These are phyloP conservation scores for Neofusicoccum laricinum DNA, from an alignment of 2,329 filamentous ascomycete species.

Conservation along the genomic window DNA sequence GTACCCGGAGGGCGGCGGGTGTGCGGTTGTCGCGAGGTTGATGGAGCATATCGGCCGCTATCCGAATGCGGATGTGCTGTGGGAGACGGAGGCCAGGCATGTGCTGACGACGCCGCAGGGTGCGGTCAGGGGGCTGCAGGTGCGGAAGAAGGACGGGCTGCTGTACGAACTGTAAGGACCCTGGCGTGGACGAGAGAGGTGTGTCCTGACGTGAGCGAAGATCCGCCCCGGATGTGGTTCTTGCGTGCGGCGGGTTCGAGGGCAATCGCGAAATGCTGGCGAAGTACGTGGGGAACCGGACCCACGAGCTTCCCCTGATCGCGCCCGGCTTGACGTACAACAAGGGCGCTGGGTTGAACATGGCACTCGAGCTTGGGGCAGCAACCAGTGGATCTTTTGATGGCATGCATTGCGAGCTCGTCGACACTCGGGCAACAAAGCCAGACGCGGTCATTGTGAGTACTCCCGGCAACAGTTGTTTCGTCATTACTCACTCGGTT, in stretches of 20 bases:
- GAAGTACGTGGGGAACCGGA: constrained; percentile 38
- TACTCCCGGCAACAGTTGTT: background rate
- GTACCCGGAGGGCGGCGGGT: constrained; percentile 39
- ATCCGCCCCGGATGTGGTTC: constrained; percentile 32
- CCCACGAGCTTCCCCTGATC: constrained; percentile 40
- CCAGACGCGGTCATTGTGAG: constrained; percentile 36
- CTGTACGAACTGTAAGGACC: constrained; percentile 27
- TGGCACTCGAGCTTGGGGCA: constrained; percentile 42
- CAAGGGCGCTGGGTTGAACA: constrained; percentile 38
- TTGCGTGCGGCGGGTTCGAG: constrained; percentile 41
- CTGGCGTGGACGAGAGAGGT: background rate
- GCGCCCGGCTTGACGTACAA: constrained; percentile 42
- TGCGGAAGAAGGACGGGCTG: constrained; percentile 37
- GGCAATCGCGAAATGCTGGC: constrained; percentile 42
- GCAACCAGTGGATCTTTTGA: constrained; percentile 41
- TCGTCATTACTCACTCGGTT: background rate
- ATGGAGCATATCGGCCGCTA: constrained; percentile 37
- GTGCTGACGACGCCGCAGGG: constrained; percentile 35
- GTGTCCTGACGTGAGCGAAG: background rate
- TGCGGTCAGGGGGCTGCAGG: constrained; percentile 35
- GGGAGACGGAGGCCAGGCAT: constrained; percentile 37
- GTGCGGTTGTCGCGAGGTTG: constrained; percentile 37
- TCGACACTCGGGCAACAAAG: constrained; percentile 41
- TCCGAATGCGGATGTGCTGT: constrained; percentile 34
- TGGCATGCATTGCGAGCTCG: constrained; percentile 44